Percentiles rank a stretch among this genome's conserved stretches.
Evolutionary conservation across 164 flowering plant species (phyloP).

Genomic region (Annona cherimola): DNA sequence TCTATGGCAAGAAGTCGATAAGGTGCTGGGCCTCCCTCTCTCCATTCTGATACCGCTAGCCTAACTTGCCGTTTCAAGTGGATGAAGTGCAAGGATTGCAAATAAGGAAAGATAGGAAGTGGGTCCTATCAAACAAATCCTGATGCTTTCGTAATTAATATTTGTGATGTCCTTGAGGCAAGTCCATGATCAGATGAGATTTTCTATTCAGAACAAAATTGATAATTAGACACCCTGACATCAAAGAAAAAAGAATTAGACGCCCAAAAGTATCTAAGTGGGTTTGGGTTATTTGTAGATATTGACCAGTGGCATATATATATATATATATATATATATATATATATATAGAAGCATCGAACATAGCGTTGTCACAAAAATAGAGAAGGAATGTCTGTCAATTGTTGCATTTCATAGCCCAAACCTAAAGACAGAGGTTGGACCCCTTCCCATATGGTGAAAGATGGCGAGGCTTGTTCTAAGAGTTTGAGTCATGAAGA

Average conservation of each 20-base stretch:
- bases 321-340: slow-evolving; percentile 40
- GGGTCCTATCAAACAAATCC: slow-evolving; percentile 41
- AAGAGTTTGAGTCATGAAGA: slow-evolving; percentile 21
- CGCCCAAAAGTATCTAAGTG: too few species aligned
- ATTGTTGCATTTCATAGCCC: slow-evolving; percentile 42
- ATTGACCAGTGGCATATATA: slow-evolving; percentile 34
- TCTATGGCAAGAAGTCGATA: slow-evolving; percentile 33
- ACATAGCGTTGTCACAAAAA: slow-evolving; percentile 44
- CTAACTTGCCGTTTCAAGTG: slow-evolving; percentile 38
- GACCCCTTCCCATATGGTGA: slow-evolving; percentile 29
- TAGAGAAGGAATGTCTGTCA: slow-evolving; percentile 36
- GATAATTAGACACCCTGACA: too few species aligned
- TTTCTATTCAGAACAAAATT: too few species aligned
- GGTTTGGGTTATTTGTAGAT: slow-evolving; percentile 28
- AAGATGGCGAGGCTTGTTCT: slow-evolving; percentile 12
- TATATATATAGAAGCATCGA: slow-evolving; percentile 38
- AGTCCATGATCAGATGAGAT: not conserved
- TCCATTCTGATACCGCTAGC: slow-evolving; percentile 46
- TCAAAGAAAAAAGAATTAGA: too few species aligned
- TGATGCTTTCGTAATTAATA: slow-evolving; percentile 34
- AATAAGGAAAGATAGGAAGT: slow-evolving; percentile 34
- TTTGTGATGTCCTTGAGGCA: slow-evolving; percentile 54
- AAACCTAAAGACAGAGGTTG: slow-evolving; percentile 13
- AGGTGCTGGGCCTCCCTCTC: slow-evolving; percentile 41
- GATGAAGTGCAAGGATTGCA: slow-evolving; percentile 47